Evolutionary conservation across 176 grass and related monocot genomes (phyloP), one percentile per base, ranked within the genome.

Genomic region (Bonia amplexicaulis): DNA sequence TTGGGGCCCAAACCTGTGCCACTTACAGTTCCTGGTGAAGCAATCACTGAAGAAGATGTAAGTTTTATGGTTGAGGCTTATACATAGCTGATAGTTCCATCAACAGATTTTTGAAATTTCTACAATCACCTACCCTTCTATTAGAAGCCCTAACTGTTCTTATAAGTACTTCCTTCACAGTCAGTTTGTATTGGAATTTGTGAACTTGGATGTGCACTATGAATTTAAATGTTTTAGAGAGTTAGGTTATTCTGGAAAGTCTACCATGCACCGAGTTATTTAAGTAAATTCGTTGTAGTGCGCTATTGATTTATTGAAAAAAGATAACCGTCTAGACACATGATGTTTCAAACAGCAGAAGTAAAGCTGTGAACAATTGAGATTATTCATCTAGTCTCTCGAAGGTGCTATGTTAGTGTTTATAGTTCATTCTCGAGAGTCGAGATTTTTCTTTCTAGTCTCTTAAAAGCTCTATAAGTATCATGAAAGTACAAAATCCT

Each of bases 21-120:
- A 77, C 90, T 94, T 41, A 91, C 82, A 41, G 96, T 99, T 81
- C 39, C 90, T 69, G 93, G 93, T 85, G 90, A 99, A 92, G 62
- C 78, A 77, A 81, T 99, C 12, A 40, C 96, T 27, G 96, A 99
- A 88, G 96, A 96, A 92, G 96, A 99, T 54, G 94, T 94, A 88
- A 86, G 87, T 80, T 78, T 78, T 63, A 87, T 45, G 17, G 39
- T 1, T 60, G 7, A 82, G 12, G 23, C 39, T 80, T 58, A 69
- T 63, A 41, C 55, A n/a, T 58, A 58, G 51, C 51, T 53, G 51
- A 68, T 44, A 42, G 62, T 46, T 75, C 7, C 1, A n/a, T 40
- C 10, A 25, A 22, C 33, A 14, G 51, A 78, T 66, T 15, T 46
- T 53, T 83, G 19, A 69, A 80, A 48, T 72, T 26, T 60, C 19